Percentiles rank a stretch among this genome's conserved stretches.
phyloP scores from a whole-genome alignment of 2,329 filamentous ascomycete species.

The Neurospora sp. region DNA sequence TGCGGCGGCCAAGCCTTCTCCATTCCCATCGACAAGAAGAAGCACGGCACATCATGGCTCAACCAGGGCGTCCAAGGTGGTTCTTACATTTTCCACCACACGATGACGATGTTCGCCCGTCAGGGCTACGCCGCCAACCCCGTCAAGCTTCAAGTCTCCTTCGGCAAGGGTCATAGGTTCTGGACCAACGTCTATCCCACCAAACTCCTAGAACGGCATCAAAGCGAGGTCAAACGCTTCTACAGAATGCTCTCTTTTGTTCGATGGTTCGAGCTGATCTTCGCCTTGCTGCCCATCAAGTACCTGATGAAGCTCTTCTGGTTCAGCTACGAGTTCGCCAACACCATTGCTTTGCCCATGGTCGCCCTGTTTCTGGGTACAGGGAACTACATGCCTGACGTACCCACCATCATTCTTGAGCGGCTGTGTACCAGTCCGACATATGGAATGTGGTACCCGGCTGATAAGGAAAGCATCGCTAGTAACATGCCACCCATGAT shows the following conservation, averaged over 20 bases:
- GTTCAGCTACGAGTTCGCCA: constrained; percentile 60
- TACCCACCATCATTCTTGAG: constrained; percentile 58
- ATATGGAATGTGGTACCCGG: constrained; percentile 52
- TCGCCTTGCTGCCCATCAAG: constrained; percentile 53
- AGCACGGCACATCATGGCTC: constrained; percentile 50
- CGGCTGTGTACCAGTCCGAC: constrained; percentile 48
- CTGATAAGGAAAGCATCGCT: constrained; percentile 35
- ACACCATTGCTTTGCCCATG: constrained; percentile 62
- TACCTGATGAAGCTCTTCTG: constrained; percentile 57
- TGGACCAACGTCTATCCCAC: constrained; percentile 59
- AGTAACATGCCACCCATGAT: constrained; percentile 56
- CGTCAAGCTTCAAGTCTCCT: constrained; percentile 54
- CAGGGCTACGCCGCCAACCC: constrained; percentile 40
- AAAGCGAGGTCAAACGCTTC: constrained; percentile 47
- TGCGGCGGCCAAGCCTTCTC: constrained; percentile 56
- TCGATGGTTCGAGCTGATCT: constrained; percentile 48
- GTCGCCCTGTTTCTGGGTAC: constrained; percentile 66
- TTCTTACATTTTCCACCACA: constrained; percentile 56
- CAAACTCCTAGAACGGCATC: constrained; percentile 43
- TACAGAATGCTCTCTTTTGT: constrained; percentile 46
- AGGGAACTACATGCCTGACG: constrained; percentile 64
- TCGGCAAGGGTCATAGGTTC: constrained; percentile 52
- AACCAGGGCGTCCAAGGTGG: constrained; percentile 58
- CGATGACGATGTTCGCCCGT: constrained; percentile 52
- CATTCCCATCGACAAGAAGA: constrained; percentile 47